A percentile compares a stretch with the other conserved stretches of the same genome.
Conservation (phyloP, 345 rosid genomes). For the Rubroshorea leprosula region DNA sequence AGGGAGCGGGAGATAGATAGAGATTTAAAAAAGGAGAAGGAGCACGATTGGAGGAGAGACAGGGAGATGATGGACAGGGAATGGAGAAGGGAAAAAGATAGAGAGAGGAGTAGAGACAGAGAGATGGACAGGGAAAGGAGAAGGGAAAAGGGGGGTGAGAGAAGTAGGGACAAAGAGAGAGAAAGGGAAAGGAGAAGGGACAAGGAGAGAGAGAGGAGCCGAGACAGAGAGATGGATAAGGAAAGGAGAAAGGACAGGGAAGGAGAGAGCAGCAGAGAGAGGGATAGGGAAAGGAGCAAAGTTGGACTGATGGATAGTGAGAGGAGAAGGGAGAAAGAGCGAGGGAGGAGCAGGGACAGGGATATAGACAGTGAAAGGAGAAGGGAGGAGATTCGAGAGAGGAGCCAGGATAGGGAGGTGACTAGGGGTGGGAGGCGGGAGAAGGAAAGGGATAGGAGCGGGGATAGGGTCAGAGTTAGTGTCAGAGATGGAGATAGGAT, state of each 20-base stretch:
- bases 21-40: conserved; percentile 21
- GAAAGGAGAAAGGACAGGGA: conserved; percentile 23
- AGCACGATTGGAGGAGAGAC: conserved; percentile 10
- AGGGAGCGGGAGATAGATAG: conserved; percentile 21
- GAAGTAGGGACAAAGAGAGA: conserved; percentile 33
- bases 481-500: conserved; percentile 33
- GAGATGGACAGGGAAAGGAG: conserved; percentile 34
- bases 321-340: conserved; percentile 19
- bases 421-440: conserved; percentile 35
- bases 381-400: conserved; percentile 39
- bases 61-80: conserved; percentile 15
- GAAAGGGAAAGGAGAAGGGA: conserved; percentile 36
- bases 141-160: conserved; percentile 25
- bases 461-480: conserved; percentile 29
- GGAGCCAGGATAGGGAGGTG: conserved; percentile 34
- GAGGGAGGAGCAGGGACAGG: conserved; percentile 43
- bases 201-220: conserved; percentile 18
- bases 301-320: conserved; percentile 14
- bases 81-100: conserved; percentile 19
- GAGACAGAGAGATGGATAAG: conserved; percentile 19
- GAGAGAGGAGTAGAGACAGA: conserved; percentile 43
- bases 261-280: conserved; percentile 8
- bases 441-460: conserved; percentile 38
- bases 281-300: conserved; percentile 4
- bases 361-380: conserved; percentile 34